Evolutionary conservation across 2,329 filamentous ascomycete species (phyloP), one percentile per base, ranked within the genome.

Genomic region (Elsinoe ampelina): DNA sequence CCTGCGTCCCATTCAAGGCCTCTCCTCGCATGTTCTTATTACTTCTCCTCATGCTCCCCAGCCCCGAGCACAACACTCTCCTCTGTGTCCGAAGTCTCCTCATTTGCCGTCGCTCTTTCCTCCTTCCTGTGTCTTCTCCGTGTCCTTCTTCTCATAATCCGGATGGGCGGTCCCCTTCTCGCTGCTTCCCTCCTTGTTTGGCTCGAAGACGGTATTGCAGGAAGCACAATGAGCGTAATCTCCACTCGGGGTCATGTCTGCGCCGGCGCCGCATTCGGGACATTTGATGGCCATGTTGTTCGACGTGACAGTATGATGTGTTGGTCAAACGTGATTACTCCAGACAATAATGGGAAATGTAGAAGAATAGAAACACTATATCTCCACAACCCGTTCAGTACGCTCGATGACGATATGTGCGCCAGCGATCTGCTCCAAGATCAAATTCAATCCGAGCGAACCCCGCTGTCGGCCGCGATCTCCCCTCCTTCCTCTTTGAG

Each of bases 101-200:
- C 34, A 52, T 20, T 52, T 52, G 8, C 48, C 48, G 6, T 52
- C 48, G 30, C 48, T 30, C 32, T 52, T 52, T 5, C 34, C 48
- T 8, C 35, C 34, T 36, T 39, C 48, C 20, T 17, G 32, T 10
- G 48, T 38, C 32, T 39, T 39, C n/a, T 15, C 11, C 5, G 34
- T 52, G n/a, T 52, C 48, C 48, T 52, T 52, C 48, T 52, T 52
- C 48, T 52, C 48, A 17, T 52, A 52, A 34, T 52, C 48, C 5
- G 48, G 34, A 26, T 52, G 48, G 12, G 48, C 48, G 8, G 48
- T 52, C 2, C 48, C 48, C 48, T 52, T 52, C 35, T 52, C 48
- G 5, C 26, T 52, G 34, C 48, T 52, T 20, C 48, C 48, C 32
- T 52, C 48, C 19, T 52, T 52, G 32, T 35, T 35, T 13, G 48